These are phyloP conservation scores for Flaveria ramosissima DNA, from an alignment of 129 eudicot species.

Conservation along the genomic window DNA sequence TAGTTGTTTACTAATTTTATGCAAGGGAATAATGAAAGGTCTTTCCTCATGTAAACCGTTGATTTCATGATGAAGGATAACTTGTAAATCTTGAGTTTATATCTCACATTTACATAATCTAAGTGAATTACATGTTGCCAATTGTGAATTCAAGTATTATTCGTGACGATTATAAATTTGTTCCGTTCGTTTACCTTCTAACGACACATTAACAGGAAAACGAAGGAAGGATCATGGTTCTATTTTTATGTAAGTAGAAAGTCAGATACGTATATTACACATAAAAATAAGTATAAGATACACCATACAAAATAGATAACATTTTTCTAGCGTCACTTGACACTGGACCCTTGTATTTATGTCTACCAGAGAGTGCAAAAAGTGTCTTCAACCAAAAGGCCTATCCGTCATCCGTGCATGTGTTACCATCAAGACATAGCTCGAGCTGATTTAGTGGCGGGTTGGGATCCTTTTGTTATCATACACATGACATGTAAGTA, in stretches of 20 bases:
- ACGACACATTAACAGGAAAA: too few relatives aligned
- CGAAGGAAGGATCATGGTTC: too few relatives aligned
- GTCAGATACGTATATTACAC: not conserved
- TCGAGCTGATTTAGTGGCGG: not conserved
- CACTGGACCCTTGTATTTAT: not conserved
- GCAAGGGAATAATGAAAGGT: not conserved
- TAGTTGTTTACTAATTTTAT: not conserved
- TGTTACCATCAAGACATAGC: conserved; percentile 11
- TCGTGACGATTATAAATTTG: not conserved
- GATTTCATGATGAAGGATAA: too few relatives aligned
- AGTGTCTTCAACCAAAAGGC: not conserved
- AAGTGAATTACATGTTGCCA: not conserved
- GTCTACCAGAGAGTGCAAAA: not conserved
- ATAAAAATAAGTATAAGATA: not conserved
- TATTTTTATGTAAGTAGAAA: not conserved
- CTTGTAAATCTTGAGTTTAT: not conserved
- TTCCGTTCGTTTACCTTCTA: not conserved
- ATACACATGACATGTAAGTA: not conserved
- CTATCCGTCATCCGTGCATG: not conserved
- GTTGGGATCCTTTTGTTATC: not conserved
- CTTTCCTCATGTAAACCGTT: too few relatives aligned
- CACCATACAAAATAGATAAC: not conserved
- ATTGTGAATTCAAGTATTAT: not conserved
- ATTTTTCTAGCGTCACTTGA: not conserved
- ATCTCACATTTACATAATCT: not conserved